phyloP scores from a whole-genome alignment of 2,329 filamentous ascomycete genomes.

The Alternaria metachromatica region DNA sequence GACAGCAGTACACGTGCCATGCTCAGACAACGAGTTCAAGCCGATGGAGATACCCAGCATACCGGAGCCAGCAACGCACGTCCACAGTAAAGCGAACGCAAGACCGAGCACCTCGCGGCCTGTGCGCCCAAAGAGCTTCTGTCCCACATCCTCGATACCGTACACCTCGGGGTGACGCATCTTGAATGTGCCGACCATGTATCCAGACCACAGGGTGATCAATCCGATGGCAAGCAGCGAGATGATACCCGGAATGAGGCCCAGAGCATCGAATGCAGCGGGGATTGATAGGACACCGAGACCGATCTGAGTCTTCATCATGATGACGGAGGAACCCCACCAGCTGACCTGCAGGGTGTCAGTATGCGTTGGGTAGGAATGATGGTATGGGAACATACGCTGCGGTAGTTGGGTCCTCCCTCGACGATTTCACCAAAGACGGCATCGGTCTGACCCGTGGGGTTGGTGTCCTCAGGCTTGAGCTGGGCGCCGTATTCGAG shows the following conservation, averaged over 20 bases:
- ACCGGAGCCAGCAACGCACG: conserved; percentile 74
- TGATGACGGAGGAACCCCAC: conserved; percentile 34
- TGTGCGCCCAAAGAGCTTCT: conserved; percentile 60
- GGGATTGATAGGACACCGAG: conserved; percentile 60
- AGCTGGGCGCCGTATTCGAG: conserved; percentile 8
- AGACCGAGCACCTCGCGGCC: conserved; percentile 57
- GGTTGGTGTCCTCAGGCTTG: conserved; percentile 9
- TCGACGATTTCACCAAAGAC: conserved; percentile 59
- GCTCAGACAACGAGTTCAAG: conserved; percentile 60
- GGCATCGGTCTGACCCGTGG: conserved; percentile 21
- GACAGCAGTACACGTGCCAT: conserved; percentile 69
- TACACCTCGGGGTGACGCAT: conserved; percentile 62
- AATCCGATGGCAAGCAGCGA: conserved; percentile 49
- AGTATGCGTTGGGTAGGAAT: conserved; percentile 1
- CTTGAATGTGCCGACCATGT: conserved; percentile 62
- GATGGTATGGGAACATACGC: conserved; percentile 18
- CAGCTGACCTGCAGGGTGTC: conserved; percentile 30
- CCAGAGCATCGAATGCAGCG: conserved; percentile 53
- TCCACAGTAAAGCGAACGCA: conserved; percentile 43
- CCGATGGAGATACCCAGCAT: conserved; percentile 59
- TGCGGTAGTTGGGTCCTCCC: conserved; percentile 64
- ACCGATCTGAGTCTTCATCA: conserved; percentile 43
- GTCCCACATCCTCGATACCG: conserved; percentile 64
- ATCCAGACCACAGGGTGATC: conserved; percentile 59
- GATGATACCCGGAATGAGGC: conserved; percentile 58